Conservation (phyloP, 2,329 filamentous ascomycete species). For the Arthrobotrys pseudoclavata region DNA sequence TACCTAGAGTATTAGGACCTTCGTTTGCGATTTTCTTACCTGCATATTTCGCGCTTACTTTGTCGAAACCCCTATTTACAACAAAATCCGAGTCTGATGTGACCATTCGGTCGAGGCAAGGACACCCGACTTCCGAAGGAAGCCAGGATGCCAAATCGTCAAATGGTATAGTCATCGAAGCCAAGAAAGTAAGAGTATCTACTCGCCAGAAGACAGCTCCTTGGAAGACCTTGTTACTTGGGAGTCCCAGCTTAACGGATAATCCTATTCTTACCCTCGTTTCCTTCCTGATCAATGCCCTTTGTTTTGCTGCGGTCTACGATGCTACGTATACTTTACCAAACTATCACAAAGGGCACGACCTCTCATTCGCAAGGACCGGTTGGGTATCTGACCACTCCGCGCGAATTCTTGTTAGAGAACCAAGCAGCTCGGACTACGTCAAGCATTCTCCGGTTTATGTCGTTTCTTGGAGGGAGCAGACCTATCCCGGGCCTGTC, state of each 20-base stretch:
- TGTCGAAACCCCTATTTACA: constrained; percentile 72
- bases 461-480: constrained; percentile 75
- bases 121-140: constrained; percentile 21
- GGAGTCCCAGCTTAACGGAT: constrained; percentile 80
- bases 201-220: constrained; percentile 67
- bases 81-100: constrained; percentile 74
- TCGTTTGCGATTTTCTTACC: constrained; percentile 77
- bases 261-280: constrained; percentile 73
- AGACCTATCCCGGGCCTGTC: constrained; percentile 64
- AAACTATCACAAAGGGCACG: constrained; percentile 76
- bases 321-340: constrained; percentile 84
- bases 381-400: constrained; percentile 86
- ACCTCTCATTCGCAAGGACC: constrained; percentile 86
- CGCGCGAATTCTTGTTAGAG: constrained; percentile 85
- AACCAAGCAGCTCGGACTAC: constrained; percentile 74
- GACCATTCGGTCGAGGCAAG: constrained; percentile 64
- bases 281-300: constrained; percentile 79
- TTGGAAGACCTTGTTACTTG: constrained; percentile 78
- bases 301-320: constrained; percentile 76
- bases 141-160: constrained; percentile 17
- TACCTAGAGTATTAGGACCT: constrained; percentile 71
- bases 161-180: constrained; percentile 60
- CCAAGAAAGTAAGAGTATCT: constrained; percentile 68
- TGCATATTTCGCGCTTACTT: constrained; percentile 74
- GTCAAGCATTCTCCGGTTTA: constrained; percentile 78